phyloP scores from a whole-genome alignment of 179 eudicot genomes.

The Heliamphora pulchella region DNA sequence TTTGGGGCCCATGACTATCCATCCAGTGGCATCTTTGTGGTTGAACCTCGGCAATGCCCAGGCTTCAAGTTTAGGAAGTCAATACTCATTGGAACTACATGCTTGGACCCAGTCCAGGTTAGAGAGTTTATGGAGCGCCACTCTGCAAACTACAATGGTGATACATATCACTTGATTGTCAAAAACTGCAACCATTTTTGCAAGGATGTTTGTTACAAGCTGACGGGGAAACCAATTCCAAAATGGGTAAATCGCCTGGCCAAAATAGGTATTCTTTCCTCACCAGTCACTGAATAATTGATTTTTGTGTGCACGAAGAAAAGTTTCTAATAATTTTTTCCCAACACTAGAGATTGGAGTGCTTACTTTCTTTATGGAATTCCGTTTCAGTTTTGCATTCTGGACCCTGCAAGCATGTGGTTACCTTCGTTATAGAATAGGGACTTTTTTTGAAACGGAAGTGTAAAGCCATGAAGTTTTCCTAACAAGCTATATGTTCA shows the following conservation, averaged over 20 bases:
- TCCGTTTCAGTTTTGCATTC: background rate
- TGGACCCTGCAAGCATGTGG: no score
- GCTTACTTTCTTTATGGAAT: background rate
- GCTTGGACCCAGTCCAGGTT: slow-evolving; percentile 55
- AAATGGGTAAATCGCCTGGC: slow-evolving; percentile 95
- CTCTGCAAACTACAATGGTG: slow-evolving; percentile 77
- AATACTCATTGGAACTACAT: slow-evolving; percentile 70
- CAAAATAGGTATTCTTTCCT: slow-evolving; percentile 49
- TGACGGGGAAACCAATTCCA: slow-evolving; percentile 80
- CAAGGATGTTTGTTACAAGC: slow-evolving; percentile 67
- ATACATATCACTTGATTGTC: slow-evolving; percentile 80
- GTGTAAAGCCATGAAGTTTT: no score
- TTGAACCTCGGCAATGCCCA: slow-evolving; percentile 94
- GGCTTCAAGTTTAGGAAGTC: slow-evolving; percentile 90
- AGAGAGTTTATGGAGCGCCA: slow-evolving; percentile 84
- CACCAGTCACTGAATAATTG: slow-evolving; percentile 1
- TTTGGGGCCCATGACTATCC: slow-evolving; percentile 97
- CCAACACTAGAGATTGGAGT: background rate
- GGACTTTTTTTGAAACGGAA: no score
- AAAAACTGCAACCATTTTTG: slow-evolving; percentile 97
- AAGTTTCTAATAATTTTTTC: background rate
- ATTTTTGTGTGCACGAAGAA: background rate
- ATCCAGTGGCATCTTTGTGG: slow-evolving; percentile 92
- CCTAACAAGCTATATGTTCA: no score
- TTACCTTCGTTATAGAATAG: no score